Base-by-base conservation (phyloP, 2,329 filamentous ascomycete species). In the Leptographium flavum region DNA sequence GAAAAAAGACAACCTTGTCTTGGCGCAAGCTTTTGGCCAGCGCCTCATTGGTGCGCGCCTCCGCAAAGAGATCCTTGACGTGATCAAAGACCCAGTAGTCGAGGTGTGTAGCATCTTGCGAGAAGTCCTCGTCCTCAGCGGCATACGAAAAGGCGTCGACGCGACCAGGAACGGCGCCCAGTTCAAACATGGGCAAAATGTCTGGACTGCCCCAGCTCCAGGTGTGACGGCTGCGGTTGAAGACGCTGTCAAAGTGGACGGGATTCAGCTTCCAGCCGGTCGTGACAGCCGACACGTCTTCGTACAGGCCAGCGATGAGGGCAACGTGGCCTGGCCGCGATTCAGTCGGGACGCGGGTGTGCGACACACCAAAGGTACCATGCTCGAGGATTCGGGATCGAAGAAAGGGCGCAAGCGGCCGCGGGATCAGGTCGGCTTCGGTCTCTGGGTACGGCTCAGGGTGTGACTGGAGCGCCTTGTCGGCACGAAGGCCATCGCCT, bases 131-230 rank as follows among this genome's bases (percentile, higher is more conserved):
- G 30, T 80, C 77, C 51, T 95, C 88, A 32, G 83, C 73, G 10
- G 74, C 76, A 58, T 98, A 98, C 48, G 73, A 85, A 52, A 81
- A 82, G n/a, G 86, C 82, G 61, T 95, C 85, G 2, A 98, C 84
- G 50, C 83, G 74, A 8, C 90, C 88, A 0, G 85, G 83, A 10
- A 85, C 79, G 22, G 92, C 90, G n/a, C 92, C 92, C 47, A 87
- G 75, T 58, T 93, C 80, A 59, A 98, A 98, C 92, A 98, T 98
- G 45, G 85, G 85, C 53, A 98, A 65, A 56, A 98, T 98, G 63
- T 98, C 92, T 1, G 92, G 92, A 58, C 88, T 95, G 2, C 92
- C 92, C 92, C 92, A 98, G 62, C 88, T 94, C 92, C 92, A 98
- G 8, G 93, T 98, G 64, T 98, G 93, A 39, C 82, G 73, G 59